phyloP scores from a whole-genome alignment of 257 asterid species.

The Parsonsia alboflavescens region DNA sequence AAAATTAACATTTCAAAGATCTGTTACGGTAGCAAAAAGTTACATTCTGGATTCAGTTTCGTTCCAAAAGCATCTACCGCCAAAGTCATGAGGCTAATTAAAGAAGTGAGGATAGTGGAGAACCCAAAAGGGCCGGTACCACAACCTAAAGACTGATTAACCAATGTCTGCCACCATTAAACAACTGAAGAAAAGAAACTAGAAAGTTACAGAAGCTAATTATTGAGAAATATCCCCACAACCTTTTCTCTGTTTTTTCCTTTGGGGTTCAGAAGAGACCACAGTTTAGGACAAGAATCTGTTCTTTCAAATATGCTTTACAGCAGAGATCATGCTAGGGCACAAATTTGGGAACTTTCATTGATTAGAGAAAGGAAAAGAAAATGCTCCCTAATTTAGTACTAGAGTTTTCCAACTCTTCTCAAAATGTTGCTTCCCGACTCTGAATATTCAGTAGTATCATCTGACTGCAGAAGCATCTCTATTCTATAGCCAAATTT shows the following conservation, averaged over 20 bases:
- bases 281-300: neutral
- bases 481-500: neutral
- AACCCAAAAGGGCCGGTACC: neutral
- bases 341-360: too few species aligned
- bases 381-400: too few species aligned
- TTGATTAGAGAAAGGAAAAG: too few species aligned
- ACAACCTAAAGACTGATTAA: neutral
- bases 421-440: too few species aligned
- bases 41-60: neutral
- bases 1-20: slow-evolving; percentile 10
- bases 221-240: neutral
- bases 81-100: neutral
- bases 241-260: too few species aligned
- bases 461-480: neutral
- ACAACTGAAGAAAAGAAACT: neutral
- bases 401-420: too few species aligned
- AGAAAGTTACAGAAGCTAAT: neutral
- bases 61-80: neutral
- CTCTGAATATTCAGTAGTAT: too few species aligned
- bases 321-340: neutral
- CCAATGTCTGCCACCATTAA: neutral
- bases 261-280: neutral
- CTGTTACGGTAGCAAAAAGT: neutral
- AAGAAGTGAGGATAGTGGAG: neutral
- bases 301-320: neutral